phyloP scores from a whole-genome alignment of 805 yeast species.

The Candida andamanensis region DNA sequence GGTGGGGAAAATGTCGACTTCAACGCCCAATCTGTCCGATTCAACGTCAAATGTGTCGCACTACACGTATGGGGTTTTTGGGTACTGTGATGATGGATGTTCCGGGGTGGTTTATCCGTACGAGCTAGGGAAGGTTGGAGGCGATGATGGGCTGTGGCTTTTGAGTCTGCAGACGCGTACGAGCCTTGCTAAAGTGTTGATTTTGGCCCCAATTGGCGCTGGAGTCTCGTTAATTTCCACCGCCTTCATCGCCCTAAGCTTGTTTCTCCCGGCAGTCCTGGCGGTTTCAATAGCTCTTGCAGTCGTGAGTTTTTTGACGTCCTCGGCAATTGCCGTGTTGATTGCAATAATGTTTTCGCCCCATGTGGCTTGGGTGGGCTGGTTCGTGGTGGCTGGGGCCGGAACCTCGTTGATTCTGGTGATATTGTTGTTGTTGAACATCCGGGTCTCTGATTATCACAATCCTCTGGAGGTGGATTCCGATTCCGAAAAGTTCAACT shows the following conservation, averaged over 20 bases:
- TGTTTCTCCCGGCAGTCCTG: slow-evolving; percentile 29
- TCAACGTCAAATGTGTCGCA: too few relatives aligned
- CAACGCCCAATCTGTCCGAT: slow-evolving; percentile 38
- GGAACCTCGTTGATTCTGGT: slow-evolving; percentile 48
- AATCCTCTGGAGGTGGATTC: slow-evolving; percentile 14
- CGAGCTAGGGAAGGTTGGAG: slow-evolving; percentile 24
- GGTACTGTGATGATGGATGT: slow-evolving; percentile 53
- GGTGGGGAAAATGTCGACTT: too few relatives aligned
- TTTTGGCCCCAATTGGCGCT: slow-evolving; percentile 63
- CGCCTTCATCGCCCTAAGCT: slow-evolving; percentile 65
- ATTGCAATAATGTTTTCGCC: slow-evolving; percentile 59
- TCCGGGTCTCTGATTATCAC: slow-evolving; percentile 20
- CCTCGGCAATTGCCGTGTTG: slow-evolving; percentile 53
- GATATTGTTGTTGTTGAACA: slow-evolving; percentile 40
- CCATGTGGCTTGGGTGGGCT: slow-evolving; percentile 62
- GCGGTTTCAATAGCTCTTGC: slow-evolving; percentile 38
- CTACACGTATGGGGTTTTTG: slow-evolving; percentile 59
- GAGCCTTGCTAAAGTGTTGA: slow-evolving; percentile 48
- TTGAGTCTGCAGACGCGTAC: slow-evolving; percentile 43
- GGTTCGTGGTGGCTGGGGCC: slow-evolving; percentile 68
- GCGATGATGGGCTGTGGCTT: slow-evolving; percentile 43
- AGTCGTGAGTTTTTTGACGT: slow-evolving; percentile 46
- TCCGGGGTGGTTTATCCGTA: slow-evolving; percentile 42
- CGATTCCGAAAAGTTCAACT: slow-evolving; percentile 16
- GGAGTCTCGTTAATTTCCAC: slow-evolving; percentile 57